Base-by-base conservation (phyloP, 345 rosid genomes). In the Pistacia atlantica region DNA sequence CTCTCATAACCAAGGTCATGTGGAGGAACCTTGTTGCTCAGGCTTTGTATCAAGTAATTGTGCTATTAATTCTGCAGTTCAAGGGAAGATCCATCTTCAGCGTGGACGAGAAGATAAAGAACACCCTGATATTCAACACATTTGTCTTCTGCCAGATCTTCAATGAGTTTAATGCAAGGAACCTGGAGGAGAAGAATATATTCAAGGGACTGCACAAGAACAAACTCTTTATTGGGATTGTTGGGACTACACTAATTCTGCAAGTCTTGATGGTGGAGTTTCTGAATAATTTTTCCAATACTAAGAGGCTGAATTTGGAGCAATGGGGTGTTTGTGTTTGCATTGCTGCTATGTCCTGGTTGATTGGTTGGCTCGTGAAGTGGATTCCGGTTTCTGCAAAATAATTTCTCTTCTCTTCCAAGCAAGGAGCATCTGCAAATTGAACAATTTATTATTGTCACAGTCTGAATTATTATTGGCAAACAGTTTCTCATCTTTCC, bases 241-340 rank as follows among this genome's bases (percentile, higher is more conserved):
- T 85, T 46, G 81, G 78, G 9, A 5, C 81, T 11, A 85, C 86
- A 33, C 5, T 83, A 37, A 14, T 81, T 62, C 77, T 86, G 14
- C 87, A 86, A 52, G 63, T 75, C 12, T 11, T 80, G 37, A 84
- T 86, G 89, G 89, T 84, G 49, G 86, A 86, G 71, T 77, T 86
- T 58, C 80, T 86, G 49, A 76, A 75, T 70, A 86, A 65, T 65
- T 84, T 86, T 72, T 86, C 86, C 18, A 60, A 77, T 4, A 84
- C 89, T 3, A 75, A 80, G 67, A 86, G 82, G 77, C 71, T 86
- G 64, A 57, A 78, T 37, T 80, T 79, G 83, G 72, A 61, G 46
- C 84, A 86, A 73, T 86, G 87, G 89, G 86, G 70, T 16, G 65
- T 35, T 5, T 86, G 89, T 62, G 22, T 80, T 14, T 81, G 78